Base-by-base conservation (phyloP, 352 stramenopile species). In the Phytophthora sojae region DNA sequence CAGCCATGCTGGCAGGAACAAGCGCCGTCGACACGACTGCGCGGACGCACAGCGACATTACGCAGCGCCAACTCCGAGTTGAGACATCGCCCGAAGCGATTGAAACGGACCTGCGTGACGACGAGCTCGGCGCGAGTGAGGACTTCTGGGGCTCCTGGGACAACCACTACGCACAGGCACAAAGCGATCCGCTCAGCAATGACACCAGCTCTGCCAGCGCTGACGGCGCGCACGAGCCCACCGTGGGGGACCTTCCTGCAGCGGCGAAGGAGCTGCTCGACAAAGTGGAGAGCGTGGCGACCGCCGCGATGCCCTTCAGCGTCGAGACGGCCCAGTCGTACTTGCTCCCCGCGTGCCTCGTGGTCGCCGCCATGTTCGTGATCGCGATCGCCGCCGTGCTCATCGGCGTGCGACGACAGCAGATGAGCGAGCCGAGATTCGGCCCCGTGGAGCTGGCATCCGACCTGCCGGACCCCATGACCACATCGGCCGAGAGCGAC, bases 401-500 rank as follows among this genome's bases (percentile, higher is more conserved):
- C 26, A 50, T 81, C 26, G 70, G 74, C 25, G 55, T 77, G 45
- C 56, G 64, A 17, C 62, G 71, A 5, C 59, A 77, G 63, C 71
- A 72, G 35, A 58, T 73, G n/a, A 80, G 73, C 61, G 64, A 80
- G 56, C 64, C 73, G 1, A 61, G 54, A 42, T 76, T 78, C 50
- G 61, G 70, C 9, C 61, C 61, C 14, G 61, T 77, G 7, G 74
- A 81, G 61, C 51, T 82, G 44, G 67, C 47, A 5, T 73, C 73
- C 4, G 67, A 82, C 51, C 61, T 80, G 57, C 75, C 75, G 17
- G 62, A 75, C 23, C 70, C 71, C 44, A 67, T 75, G 61, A 75
- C 68, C 17, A 61, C 68, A 11, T 68, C 57, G 7, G 65, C 62
- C 9, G 47, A 5, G 2, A 55, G 26, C 23, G 37, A 56, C 12